Percentiles rank a stretch among this genome's conserved stretches.
Evolutionary conservation across 2,329 filamentous ascomycete genomes (phyloP).

Genomic region (Xylariomycetidae sp.): DNA sequence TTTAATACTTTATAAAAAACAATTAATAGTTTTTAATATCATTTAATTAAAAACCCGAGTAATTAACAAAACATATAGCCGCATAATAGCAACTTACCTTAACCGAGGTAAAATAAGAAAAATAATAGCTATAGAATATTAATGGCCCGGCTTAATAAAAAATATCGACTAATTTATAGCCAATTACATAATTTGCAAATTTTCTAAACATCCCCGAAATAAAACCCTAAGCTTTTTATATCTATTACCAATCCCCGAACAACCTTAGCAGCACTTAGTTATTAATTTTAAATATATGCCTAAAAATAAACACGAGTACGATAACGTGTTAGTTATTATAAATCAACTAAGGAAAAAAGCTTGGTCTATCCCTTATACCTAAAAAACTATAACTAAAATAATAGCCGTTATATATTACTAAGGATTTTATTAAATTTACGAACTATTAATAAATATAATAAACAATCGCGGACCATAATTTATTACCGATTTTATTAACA

Average conservation of each 20-base stretch:
- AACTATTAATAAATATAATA: not conserved
- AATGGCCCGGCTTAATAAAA: no score
- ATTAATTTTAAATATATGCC: not conserved
- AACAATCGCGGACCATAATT: not conserved
- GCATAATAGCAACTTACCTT: no score
- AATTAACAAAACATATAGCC: not conserved
- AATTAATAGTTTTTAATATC: not conserved
- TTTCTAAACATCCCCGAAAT: no score
- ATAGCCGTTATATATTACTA: not conserved
- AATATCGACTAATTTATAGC: no score
- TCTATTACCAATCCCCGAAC: not conserved
- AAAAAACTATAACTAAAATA: not conserved
- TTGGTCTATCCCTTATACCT: not conserved
- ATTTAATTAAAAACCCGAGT: not conserved
- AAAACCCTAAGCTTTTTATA: not conserved
- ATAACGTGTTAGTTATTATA: not conserved
- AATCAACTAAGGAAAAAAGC: not conserved
- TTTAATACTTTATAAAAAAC: not conserved
- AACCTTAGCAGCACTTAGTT: not conserved
- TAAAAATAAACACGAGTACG: not conserved
- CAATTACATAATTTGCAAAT: no score
- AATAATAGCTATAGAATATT: no score
- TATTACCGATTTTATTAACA: not conserved
- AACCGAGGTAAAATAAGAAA: no score
- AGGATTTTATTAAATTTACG: not conserved